Evolutionary conservation across 768 basidiomycete species (phyloP), one percentile per base, ranked within the genome.

Genomic region (Tulasnella sp.): DNA sequence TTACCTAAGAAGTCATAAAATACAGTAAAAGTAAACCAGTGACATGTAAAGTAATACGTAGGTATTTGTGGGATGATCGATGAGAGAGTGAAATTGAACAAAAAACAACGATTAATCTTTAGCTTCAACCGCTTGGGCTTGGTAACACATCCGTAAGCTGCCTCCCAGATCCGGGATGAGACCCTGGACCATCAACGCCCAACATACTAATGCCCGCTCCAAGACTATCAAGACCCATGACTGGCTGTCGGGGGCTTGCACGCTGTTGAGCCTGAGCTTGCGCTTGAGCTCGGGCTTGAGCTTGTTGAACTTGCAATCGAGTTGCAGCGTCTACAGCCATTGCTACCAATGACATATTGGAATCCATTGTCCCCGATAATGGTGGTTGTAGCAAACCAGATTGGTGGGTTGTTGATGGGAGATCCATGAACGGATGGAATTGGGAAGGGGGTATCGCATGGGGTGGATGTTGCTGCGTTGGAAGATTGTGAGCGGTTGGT

Each of bases 291-390:
- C 37, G 27, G 20, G 28, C 49, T 25, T 51, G 28, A 12, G 16
- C 39, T 13, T 41, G 49, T 28, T 45, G 16, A 24, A 31, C 40
- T 28, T 51, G 49, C 8, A 39, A 34, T 31, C 48, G 48, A 37
- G 48, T 49, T 27, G 49, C 49, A 32, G 49, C 49, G 37, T 32
- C 49, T 5, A 51, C 49, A 16, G 49, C 49, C 3, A 51, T 27
- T n/a, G 41, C 49, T 15, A 51, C 49, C 10, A 51, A 42, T 22
- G 49, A 51, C 49, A 42, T 51, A 22, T 44, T 44, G 19, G 42
- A 31, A 28, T n/a, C 42, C 20, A 37, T 33, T 28, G 47, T 46
- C 4, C 24, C 33, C 20, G 32, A 20, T 15, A 48, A 48, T 15
- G 47, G 28, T 3, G 47, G 20, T 19, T 40, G 35, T 9, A 3